Base-by-base conservation (phyloP, 805 yeast genomes). In the Vanderwaltozyma tropicalis region DNA sequence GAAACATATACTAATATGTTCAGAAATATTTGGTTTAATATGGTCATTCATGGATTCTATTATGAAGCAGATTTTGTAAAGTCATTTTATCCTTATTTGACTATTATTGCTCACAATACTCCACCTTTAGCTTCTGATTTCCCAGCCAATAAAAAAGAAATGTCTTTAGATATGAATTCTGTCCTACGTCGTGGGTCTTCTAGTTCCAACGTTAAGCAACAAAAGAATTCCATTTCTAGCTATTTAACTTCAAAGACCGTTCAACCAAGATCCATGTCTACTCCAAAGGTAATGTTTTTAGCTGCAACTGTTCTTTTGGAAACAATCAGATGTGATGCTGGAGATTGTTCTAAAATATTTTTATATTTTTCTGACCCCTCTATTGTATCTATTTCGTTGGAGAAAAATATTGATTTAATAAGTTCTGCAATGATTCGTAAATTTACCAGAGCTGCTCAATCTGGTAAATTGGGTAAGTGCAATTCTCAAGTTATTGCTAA, bases 1-100 rank as follows among this genome's bases (percentile, higher is more conserved):
- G 72, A 74, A 28, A 64, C 63, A 2, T 63, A 76, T 1, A 63
- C 76, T 34, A 68, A 71, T 32, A 64, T 78, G 41, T 85, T 89
- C 66, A 72, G 94, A 52, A 82, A 92, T 58, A 76, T 86, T 31
- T 92, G 99, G 99, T 86, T 85, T 58, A 92, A 89, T 52, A 67
- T 92, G 69, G 89, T 80, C 4, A 82, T 88, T 20, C 95, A 92
- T 59, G 98, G 98, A 0, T 86, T 78, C 55, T 71, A 76, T n/a
- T 66, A 67, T 39, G 67, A 67, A 27, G 77, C 92, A 0, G 64
- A 66, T 12, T 64, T 78, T 51, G 70, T 75, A 13, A 60, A 62
- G 39, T 61, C 62, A n/a, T 69, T 72, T 50, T 56, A 60, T 31
- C 47, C 47, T 0, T 73, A 74, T 20, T 66, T 89, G 30, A 67